Conservation (phyloP, 192 early-diverging fungal species). For the Kickxella alabastrina region DNA sequence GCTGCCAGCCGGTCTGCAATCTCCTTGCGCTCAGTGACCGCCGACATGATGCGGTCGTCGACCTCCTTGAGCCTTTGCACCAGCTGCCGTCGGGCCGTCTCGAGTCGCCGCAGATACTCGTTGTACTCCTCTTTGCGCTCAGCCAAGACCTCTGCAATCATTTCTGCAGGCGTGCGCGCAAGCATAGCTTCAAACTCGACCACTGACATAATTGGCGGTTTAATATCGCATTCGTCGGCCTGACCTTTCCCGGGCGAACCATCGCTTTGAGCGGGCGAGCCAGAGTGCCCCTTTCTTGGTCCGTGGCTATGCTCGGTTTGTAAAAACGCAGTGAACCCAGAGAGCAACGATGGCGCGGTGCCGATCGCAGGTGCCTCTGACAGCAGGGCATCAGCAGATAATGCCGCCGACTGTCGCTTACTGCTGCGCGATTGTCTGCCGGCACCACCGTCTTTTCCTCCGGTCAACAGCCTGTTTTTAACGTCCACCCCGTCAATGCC, state of each 20-base stretch:
- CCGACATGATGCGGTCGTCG: conserved; percentile 17
- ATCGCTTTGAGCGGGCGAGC: background rate
- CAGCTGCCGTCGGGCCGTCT: conserved; percentile 12
- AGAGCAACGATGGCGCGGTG: conserved; percentile 26
- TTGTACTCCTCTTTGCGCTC: conserved; percentile 32
- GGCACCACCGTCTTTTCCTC: no score
- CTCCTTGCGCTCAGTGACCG: conserved; percentile 12
- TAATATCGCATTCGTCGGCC: background rate
- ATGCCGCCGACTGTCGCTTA: background rate
- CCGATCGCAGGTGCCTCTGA: conserved; percentile 9
- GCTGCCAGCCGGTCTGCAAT: conserved; percentile 13
- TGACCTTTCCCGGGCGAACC: background rate
- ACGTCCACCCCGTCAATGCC: conserved; percentile 1
- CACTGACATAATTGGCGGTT: conserved; percentile 9
- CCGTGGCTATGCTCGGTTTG: conserved; percentile 1
- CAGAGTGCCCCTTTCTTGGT: background rate
- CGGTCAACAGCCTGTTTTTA: conserved; percentile 4
- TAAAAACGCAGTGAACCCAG: conserved; percentile 31
- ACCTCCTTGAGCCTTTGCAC: conserved; percentile 14
- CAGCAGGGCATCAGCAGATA: conserved; percentile 12
- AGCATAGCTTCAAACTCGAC: conserved; percentile 27
- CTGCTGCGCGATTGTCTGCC: background rate
- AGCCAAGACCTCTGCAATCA: conserved; percentile 9
- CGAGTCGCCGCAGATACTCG: conserved; percentile 23
- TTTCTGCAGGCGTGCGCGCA: conserved; percentile 1